Evolutionary conservation across 495 filamentous ascomycete species (phyloP).

Genomic region (Neurospora terricola): DNA sequence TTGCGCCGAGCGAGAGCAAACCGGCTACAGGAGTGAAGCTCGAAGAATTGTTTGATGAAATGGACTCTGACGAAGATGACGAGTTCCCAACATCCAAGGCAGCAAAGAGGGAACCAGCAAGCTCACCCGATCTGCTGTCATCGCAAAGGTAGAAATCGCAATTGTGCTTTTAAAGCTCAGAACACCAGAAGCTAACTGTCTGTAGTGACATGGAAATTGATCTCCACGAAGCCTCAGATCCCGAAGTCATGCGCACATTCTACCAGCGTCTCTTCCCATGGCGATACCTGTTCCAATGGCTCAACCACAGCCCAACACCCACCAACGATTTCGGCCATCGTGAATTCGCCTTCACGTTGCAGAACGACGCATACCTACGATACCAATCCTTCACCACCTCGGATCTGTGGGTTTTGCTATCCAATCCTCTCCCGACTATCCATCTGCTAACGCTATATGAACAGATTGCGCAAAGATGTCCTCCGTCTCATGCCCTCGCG

Average conservation of each 20-base stretch:
- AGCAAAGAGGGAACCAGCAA: conserved; percentile 15
- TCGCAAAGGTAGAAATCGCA: conserved; percentile 20
- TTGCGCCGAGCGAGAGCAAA: conserved; percentile 11
- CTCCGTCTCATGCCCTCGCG: conserved; percentile 76
- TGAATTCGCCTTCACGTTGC: conserved; percentile 89
- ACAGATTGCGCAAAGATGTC: conserved; percentile 81
- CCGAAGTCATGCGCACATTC: conserved; percentile 78
- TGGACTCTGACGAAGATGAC: conserved; percentile 68
- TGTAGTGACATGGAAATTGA: not conserved
- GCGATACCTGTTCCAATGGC: conserved; percentile 92
- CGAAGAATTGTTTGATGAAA: conserved; percentile 71
- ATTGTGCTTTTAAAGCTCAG: not conserved
- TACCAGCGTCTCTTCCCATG: conserved; percentile 96
- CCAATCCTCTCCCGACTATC: not conserved
- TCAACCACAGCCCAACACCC: conserved; percentile 84
- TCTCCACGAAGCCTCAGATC: conserved; percentile 44
- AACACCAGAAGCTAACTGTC: not conserved
- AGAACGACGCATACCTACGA: conserved; percentile 80
- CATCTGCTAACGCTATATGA: not conserved
- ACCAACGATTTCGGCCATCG: conserved; percentile 82
- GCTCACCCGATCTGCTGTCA: conserved; percentile 19
- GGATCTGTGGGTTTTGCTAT: conserved; percentile 54
- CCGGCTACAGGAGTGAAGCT: conserved; percentile 49
- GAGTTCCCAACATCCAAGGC: conserved; percentile 51
- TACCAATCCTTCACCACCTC: conserved; percentile 83